These are phyloP conservation scores for Xanthoparmelia taractica DNA, from an alignment of 495 filamentous ascomycete species.

Conservation along the genomic window DNA sequence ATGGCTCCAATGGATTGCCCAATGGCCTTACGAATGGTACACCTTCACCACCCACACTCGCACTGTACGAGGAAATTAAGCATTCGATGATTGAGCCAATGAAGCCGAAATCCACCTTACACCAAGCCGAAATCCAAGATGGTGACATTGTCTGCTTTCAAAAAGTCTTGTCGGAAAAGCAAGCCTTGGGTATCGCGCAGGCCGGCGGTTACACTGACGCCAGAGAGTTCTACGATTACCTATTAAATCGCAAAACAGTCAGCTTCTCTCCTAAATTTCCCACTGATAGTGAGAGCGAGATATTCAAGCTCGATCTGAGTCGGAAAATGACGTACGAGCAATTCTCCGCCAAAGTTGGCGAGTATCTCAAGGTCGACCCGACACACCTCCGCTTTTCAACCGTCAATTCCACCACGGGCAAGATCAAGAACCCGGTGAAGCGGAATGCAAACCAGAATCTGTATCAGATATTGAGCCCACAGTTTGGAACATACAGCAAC, in stretches of 20 bases:
- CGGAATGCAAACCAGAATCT: constrained; percentile 59
- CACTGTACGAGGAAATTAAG: constrained; percentile 95
- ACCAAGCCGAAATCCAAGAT: constrained; percentile 89
- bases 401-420: constrained; percentile 63
- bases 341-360: constrained; percentile 76
- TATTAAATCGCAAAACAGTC: constrained; percentile 73
- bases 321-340: constrained; percentile 88
- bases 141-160: constrained; percentile 98
- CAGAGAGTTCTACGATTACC: constrained; percentile 82
- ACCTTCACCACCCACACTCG: constrained; percentile 25
- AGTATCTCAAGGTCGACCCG: constrained; percentile 65
- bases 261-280: constrained; percentile 53
- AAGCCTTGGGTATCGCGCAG: constrained; percentile 35
- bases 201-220: constrained; percentile 55
- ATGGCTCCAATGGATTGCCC: constrained; percentile 33
- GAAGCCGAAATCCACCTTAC: constrained; percentile 81
- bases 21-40: constrained; percentile 23
- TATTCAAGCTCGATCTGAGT: constrained; percentile 68
- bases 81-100: constrained; percentile 92
- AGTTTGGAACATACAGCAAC: constrained; percentile 53
- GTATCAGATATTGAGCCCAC: constrained; percentile 59
- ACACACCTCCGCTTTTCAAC: constrained; percentile 88
- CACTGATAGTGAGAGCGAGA: constrained; percentile 41
- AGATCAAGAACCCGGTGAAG: constrained; percentile 68
- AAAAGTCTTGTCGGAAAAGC: constrained; percentile 53